These are phyloP conservation scores for Pyrenochaeta sp. DNA, from an alignment of 2,329 filamentous ascomycete genomes.

Conservation along the genomic window DNA sequence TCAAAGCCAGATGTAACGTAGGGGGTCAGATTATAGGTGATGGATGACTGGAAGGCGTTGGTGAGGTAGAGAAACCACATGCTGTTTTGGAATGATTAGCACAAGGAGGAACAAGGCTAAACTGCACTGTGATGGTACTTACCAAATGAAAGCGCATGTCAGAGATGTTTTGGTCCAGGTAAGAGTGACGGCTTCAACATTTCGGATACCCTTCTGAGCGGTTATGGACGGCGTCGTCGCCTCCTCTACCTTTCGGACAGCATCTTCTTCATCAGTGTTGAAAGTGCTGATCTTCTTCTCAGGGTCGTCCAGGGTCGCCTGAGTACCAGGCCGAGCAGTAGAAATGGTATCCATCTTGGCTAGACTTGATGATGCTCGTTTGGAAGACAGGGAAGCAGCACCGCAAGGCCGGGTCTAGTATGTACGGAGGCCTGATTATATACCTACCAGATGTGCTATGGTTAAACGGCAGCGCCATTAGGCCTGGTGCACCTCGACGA, in stretches of 20 bases:
- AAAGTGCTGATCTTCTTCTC: constrained; percentile 17
- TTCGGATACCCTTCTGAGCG: constrained; percentile 44
- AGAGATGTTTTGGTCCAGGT: constrained; percentile 47
- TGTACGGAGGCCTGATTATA: background rate
- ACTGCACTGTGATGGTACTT: constrained; percentile 16
- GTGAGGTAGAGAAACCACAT: constrained; percentile 50
- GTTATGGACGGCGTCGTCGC: constrained; percentile 16
- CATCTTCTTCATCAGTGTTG: constrained; percentile 21
- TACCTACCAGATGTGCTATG: background rate
- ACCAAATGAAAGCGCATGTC: constrained; percentile 43
- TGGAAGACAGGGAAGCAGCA: background rate
- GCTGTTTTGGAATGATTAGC: constrained; percentile 1
- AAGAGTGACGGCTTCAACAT: constrained; percentile 48
- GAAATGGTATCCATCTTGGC: constrained; percentile 8
- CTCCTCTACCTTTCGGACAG: constrained; percentile 24
- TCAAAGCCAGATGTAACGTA: constrained; percentile 42
- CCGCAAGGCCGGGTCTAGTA: background rate
- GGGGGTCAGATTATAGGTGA: constrained; percentile 42
- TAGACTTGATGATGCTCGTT: background rate
- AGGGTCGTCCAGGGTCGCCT: constrained; percentile 12
- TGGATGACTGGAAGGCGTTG: constrained; percentile 52
- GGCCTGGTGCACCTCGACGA: background rate
- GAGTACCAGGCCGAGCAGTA: constrained; percentile 1
- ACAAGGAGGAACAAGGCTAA: too few species aligned
- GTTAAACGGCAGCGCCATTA: background rate